Evolutionary conservation across 352 stramenopile species (phyloP).

Genomic region (Globisporangium iwayamae): DNA sequence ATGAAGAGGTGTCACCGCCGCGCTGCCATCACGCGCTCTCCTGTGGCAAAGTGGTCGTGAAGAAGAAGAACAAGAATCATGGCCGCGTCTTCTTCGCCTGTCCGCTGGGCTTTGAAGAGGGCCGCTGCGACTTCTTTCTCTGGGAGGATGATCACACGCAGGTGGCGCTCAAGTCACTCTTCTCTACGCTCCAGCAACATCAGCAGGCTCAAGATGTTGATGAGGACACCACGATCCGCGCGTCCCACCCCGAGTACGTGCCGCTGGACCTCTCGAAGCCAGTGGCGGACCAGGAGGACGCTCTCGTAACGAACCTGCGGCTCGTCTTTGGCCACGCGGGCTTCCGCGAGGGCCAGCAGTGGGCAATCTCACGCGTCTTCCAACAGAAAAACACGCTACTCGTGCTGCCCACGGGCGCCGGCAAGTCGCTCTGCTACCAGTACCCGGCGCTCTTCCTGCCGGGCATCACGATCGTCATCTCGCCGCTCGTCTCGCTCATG

Average conservation of each 20-base stretch:
- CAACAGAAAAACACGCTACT: constrained; percentile 74
- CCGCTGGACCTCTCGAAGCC: constrained; percentile 48
- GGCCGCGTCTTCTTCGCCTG: constrained; percentile 72
- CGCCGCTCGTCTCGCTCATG: constrained; percentile 92
- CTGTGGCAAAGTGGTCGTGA: constrained; percentile 61
- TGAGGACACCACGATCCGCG: neutral
- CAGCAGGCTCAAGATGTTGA: constrained; percentile 2
- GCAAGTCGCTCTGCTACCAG: constrained; percentile 99
- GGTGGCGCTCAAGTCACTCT: constrained; percentile 56
- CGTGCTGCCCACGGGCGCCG: constrained; percentile 96
- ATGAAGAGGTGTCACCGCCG: constrained; percentile 28
- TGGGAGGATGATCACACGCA: constrained; percentile 79
- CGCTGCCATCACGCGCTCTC: constrained; percentile 65
- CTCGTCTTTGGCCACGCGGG: constrained; percentile 83
- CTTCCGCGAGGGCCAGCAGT: constrained; percentile 80
- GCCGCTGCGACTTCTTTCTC: constrained; percentile 79
- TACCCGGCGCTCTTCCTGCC: constrained; percentile 83
- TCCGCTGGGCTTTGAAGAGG: constrained; percentile 66
- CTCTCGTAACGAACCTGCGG: constrained; percentile 64
- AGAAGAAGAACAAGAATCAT: constrained; percentile 86
- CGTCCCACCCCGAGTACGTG: constrained; percentile 29
- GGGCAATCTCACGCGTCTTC: constrained; percentile 79
- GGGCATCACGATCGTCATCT: constrained; percentile 91
- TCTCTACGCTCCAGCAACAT: constrained; percentile 12
- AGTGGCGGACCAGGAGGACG: constrained; percentile 38